Evolutionary conservation across 768 basidiomycete species (phyloP).

Genomic region (Mycena olivaceomarginata): DNA sequence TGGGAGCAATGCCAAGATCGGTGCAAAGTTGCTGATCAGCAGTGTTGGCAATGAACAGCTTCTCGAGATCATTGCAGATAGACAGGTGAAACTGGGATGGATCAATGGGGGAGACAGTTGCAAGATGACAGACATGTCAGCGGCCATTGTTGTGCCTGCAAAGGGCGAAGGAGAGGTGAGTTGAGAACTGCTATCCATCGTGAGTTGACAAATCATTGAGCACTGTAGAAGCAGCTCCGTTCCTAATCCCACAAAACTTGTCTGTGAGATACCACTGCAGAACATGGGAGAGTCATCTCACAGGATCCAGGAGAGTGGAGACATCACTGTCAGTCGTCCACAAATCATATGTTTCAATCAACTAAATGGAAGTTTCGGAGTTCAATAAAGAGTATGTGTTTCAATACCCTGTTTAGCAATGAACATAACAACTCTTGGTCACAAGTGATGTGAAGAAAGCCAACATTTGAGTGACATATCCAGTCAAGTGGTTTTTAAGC

Average conservation of each 20-base stretch:
- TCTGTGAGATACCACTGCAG: neutral
- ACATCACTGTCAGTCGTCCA: too few relatives aligned
- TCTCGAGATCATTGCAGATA: neutral
- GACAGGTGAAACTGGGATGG: neutral
- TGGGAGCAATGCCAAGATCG: too few relatives aligned
- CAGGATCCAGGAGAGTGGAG: too few relatives aligned
- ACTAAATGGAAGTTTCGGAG: too few relatives aligned
- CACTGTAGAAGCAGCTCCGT: neutral
- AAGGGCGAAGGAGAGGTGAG: neutral
- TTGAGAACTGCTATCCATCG: neutral
- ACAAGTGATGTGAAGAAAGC: neutral
- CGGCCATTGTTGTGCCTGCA: neutral
- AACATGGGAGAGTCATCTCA: neutral
- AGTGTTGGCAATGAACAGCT: neutral
- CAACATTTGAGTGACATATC: neutral
- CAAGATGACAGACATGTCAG: neutral
- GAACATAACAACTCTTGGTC: too few relatives aligned
- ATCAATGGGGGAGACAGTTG: neutral
- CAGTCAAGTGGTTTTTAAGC: too few relatives aligned
- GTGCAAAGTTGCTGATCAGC: neutral
- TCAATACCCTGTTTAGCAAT: too few relatives aligned
- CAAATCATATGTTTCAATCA: too few relatives aligned
- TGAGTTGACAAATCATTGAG: neutral
- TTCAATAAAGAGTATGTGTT: too few relatives aligned
- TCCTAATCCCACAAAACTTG: neutral